These are phyloP conservation scores for Lactarius hengduanensis DNA, from an alignment of 768 basidiomycete species.

Conservation along the genomic window DNA sequence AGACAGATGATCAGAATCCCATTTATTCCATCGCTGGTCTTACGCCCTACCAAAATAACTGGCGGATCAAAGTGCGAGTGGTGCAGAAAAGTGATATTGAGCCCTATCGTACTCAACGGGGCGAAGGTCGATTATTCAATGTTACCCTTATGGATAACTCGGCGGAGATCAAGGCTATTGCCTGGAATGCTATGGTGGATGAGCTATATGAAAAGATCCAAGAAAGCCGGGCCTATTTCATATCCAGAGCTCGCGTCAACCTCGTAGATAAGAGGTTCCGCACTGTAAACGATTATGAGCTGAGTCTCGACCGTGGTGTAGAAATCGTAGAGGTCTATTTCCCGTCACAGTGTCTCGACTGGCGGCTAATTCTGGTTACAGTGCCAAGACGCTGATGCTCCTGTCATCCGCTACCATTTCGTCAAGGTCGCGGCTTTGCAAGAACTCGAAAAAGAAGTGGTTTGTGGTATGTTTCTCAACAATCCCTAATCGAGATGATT, in stretches of 20 bases:
- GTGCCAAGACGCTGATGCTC: constrained; percentile 81
- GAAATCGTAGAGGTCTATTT: constrained; percentile 76
- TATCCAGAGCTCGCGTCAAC: constrained; percentile 89
- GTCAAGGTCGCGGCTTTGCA: constrained; percentile 61
- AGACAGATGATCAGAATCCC: constrained; percentile 32
- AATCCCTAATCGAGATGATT: not conserved
- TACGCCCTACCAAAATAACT: constrained; percentile 96
- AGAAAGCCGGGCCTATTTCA: constrained; percentile 89
- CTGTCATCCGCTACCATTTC: constrained; percentile 84
- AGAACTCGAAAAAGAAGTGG: constrained; percentile 70
- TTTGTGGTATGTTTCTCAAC: constrained; percentile 58
- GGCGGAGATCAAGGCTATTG: constrained; percentile 88
- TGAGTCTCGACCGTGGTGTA: constrained; percentile 78
- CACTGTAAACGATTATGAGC: constrained; percentile 92
- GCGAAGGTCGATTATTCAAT: constrained; percentile 94
- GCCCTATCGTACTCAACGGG: constrained; percentile 83
- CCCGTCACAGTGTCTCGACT: not conserved
- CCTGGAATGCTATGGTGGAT: constrained; percentile 83
- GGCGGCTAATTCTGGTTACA: constrained; percentile 35
- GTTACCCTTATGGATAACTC: constrained; percentile 94
- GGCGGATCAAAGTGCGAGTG: constrained; percentile 96
- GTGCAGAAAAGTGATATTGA: constrained; percentile 86
- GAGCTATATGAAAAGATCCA: constrained; percentile 80
- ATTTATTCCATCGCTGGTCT: constrained; percentile 89
- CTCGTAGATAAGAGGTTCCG: constrained; percentile 97